phyloP scores from a whole-genome alignment of 306 rosid genomes.

The Inga laurina region DNA sequence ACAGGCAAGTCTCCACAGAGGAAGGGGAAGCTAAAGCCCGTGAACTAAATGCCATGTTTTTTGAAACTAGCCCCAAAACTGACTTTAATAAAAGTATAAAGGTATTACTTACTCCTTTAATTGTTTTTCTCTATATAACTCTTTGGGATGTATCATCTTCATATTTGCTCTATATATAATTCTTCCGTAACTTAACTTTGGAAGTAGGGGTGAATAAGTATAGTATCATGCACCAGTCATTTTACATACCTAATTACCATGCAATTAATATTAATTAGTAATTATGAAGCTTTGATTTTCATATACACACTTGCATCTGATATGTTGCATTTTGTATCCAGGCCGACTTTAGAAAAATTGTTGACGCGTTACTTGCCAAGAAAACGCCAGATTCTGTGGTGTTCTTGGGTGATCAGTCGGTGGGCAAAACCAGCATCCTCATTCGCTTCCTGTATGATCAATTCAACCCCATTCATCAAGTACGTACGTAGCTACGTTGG shows the following conservation, averaged over 20 bases:
- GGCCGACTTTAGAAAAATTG: too few species aligned
- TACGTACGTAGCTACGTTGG: too few species aligned
- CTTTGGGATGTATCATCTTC: not conserved
- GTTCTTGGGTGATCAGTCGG: too few species aligned
- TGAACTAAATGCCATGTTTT: constrained; percentile 45
- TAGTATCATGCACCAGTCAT: not conserved
- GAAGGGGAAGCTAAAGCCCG: constrained; percentile 55
- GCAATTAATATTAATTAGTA: too few species aligned
- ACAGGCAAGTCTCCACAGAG: constrained; percentile 55
- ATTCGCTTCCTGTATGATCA: too few species aligned
- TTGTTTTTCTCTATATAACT: not conserved
- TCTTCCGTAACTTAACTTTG: constrained; percentile 26
- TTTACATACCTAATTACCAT: not conserved
- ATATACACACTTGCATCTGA: too few species aligned
- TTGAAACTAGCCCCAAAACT: constrained; percentile 51
- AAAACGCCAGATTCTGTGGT: too few species aligned
- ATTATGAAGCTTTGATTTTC: too few species aligned
- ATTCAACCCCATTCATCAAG: too few species aligned
- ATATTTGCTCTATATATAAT: not conserved
- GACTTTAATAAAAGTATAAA: constrained; percentile 38
- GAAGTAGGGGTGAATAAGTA: not conserved
- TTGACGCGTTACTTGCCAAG: too few species aligned
- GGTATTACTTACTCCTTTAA: constrained; percentile 20
- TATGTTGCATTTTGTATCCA: too few species aligned
- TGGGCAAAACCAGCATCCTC: too few species aligned